These are phyloP conservation scores for Rhodocollybia butyracea DNA, from an alignment of 768 basidiomycete genomes.

Conservation along the genomic window DNA sequence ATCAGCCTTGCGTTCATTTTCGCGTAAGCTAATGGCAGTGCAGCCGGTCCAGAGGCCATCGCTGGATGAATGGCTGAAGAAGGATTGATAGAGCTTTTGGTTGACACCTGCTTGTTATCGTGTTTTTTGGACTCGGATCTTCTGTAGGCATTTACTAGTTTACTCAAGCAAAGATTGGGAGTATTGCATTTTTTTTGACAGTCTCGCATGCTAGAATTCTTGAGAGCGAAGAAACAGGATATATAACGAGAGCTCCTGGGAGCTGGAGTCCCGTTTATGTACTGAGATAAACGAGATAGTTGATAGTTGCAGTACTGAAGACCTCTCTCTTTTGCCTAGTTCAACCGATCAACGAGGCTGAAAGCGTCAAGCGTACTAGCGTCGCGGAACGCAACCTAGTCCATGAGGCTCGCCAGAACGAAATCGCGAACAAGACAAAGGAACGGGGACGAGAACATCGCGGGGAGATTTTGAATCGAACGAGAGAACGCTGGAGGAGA, in stretches of 20 bases:
- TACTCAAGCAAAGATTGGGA: no score
- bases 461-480: conserved; percentile 56
- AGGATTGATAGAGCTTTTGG: no score
- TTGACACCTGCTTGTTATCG: no score
- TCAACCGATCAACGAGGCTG: conserved; percentile 37
- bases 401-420: conserved; percentile 55
- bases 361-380: background rate
- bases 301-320: background rate
- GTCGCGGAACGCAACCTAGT: conserved; percentile 26
- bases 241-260: conserved; percentile 26
- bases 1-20: no score
- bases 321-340: background rate
- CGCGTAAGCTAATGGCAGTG: no score
- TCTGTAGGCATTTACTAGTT: no score
- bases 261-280: background rate
- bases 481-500: conserved; percentile 42
- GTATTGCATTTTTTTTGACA: no score
- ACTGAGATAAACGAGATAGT: background rate
- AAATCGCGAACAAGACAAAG: conserved; percentile 61
- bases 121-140: no score
- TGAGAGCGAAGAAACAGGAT: no score
- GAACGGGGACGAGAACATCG: conserved; percentile 57
- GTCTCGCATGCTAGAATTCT: no score
- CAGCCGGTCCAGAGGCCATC: no score
- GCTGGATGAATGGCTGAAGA: no score